Percentiles rank a stretch among this genome's conserved stretches.
phyloP scores from a whole-genome alignment of 768 basidiomycete genomes.

The Omphalotus guepiniiformis region DNA sequence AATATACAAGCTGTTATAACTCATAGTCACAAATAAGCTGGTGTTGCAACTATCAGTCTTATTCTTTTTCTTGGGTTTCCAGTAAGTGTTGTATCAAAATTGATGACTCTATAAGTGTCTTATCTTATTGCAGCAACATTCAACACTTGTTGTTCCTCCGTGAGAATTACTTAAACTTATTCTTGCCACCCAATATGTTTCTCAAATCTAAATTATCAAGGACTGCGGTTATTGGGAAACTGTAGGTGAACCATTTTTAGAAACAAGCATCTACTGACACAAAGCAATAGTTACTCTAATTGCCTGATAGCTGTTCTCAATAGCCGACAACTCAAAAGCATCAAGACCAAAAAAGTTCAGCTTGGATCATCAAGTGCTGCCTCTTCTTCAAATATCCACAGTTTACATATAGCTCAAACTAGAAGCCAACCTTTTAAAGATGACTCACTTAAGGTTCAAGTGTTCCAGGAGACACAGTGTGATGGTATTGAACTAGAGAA shows the following conservation, averaged over 20 bases:
- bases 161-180: constrained; percentile 1
- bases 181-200: not conserved
- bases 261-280: constrained; percentile 5
- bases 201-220: constrained; percentile 4
- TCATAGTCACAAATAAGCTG: constrained; percentile 8
- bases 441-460: too few species aligned
- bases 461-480: too few species aligned
- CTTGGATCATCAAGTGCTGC: too few species aligned
- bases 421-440: too few species aligned
- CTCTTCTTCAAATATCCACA: too few species aligned
- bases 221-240: constrained; percentile 12
- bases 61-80: constrained; percentile 10
- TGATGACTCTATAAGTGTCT: not conserved
- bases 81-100: constrained; percentile 6
- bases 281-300: constrained; percentile 12
- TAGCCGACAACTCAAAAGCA: constrained; percentile 11
- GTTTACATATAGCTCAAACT: too few species aligned
- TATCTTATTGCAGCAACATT: constrained; percentile 3
- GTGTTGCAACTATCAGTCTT: constrained; percentile 10
- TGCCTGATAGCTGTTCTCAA: constrained; percentile 15
- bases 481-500: too few species aligned
- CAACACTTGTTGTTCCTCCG: constrained; percentile 12
- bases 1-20: not conserved
- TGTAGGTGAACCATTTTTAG: constrained; percentile 1
- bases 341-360: too few species aligned